phyloP scores from a whole-genome alignment of 495 filamentous ascomycete species.

The Astrocystis sublimbata region DNA sequence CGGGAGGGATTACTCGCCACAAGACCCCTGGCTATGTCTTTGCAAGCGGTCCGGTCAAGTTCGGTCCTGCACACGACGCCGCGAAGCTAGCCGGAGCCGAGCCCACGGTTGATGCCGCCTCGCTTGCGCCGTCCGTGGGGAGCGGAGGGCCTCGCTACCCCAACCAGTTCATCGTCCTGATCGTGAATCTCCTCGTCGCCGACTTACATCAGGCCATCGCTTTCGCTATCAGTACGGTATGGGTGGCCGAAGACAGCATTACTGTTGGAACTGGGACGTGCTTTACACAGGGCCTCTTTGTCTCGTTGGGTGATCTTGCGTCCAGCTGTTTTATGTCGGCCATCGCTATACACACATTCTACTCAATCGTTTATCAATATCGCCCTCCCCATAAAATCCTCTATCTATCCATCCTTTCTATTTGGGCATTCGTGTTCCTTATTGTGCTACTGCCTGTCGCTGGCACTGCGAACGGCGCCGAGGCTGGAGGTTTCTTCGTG shows the following conservation, averaged over 20 bases:
- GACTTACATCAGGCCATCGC: constrained; percentile 71
- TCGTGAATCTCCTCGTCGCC: constrained; percentile 72
- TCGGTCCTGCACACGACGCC: constrained; percentile 26
- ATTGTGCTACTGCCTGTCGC: constrained; percentile 59
- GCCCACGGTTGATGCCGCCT: not conserved
- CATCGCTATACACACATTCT: constrained; percentile 70
- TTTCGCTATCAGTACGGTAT: constrained; percentile 66
- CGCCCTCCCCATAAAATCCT: constrained; percentile 57
- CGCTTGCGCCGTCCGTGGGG: constrained; percentile 27
- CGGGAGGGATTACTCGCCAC: not conserved
- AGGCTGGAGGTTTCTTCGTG: constrained; percentile 56
- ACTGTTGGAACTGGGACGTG: constrained; percentile 58
- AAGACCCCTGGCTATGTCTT: constrained; percentile 8
- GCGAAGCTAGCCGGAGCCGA: constrained; percentile 9
- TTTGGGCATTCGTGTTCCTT: constrained; percentile 62
- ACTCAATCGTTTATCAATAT: constrained; percentile 60
- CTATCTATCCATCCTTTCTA: constrained; percentile 46
- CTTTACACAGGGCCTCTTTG: constrained; percentile 70
- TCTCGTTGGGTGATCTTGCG: constrained; percentile 68
- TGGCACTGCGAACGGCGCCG: constrained; percentile 47
- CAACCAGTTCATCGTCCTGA: constrained; percentile 74
- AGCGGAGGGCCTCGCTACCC: constrained; percentile 20
- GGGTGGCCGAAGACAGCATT: constrained; percentile 59
- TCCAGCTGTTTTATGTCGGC: constrained; percentile 70
- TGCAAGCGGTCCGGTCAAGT: constrained; percentile 12